Evolutionary conservation across 2,329 filamentous ascomycete genomes (phyloP).

Genomic region (Sporothrix protearum): DNA sequence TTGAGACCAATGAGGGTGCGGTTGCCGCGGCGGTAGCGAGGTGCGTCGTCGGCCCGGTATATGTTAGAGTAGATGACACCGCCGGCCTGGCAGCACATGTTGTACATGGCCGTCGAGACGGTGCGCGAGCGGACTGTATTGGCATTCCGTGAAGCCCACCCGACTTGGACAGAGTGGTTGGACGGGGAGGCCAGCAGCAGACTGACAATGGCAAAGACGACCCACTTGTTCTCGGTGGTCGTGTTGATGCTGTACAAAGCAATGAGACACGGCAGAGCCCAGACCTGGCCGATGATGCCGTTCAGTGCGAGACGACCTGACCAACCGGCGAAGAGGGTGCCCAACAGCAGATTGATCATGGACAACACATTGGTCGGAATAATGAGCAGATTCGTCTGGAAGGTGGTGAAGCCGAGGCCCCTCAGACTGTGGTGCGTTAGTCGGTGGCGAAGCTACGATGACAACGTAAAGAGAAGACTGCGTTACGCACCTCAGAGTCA

Average conservation of each 20-base stretch:
- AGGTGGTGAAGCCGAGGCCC: conserved; percentile 56
- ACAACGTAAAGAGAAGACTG: conserved; percentile 41
- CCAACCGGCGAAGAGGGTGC: conserved; percentile 43
- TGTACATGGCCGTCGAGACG: conserved; percentile 62
- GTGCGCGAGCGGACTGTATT: conserved; percentile 60
- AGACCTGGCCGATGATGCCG: conserved; percentile 51
- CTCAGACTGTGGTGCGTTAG: conserved; percentile 43
- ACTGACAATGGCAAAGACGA: conserved; percentile 42
- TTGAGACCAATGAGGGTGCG: conserved; percentile 49
- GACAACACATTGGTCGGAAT: conserved; percentile 48
- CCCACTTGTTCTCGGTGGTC: conserved; percentile 40
- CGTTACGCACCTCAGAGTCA: conserved; percentile 50
- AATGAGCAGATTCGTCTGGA: conserved; percentile 60
- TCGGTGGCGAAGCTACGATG: conserved; percentile 28
- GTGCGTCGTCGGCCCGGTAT: conserved; percentile 40
- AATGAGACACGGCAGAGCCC: conserved; percentile 58
- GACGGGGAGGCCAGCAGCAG: conserved; percentile 42
- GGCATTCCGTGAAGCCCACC: conserved; percentile 54
- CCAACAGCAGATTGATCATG: conserved; percentile 38
- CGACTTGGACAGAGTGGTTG: conserved; percentile 48
- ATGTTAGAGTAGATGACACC: conserved; percentile 43
- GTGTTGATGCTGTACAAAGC: conserved; percentile 44
- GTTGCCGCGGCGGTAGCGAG: conserved; percentile 54
- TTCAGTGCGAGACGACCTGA: conserved; percentile 50
- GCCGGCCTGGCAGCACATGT: conserved; percentile 48